Base-by-base conservation (phyloP, 805 yeast genomes). In the Schizosaccharomyces octosporus region DNA sequence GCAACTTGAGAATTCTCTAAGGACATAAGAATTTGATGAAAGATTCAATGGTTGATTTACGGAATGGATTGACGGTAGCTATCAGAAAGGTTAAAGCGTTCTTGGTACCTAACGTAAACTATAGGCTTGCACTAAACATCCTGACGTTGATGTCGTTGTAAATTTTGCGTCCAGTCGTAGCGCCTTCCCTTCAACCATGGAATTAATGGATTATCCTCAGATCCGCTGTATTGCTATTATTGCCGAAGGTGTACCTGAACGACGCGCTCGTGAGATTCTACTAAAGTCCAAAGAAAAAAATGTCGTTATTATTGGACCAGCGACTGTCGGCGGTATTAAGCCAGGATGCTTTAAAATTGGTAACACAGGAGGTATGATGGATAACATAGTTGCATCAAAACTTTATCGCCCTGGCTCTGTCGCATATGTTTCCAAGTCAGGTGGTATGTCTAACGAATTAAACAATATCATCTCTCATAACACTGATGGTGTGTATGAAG, bases 341-440 rank as follows among this genome's bases (percentile, higher is more conserved):
- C 78, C 78, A 29, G 78, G 78, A 62, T 72, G 76, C 68, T 74
- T 74, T 73, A 74, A 74, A 71, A 73, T 74, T 65, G 78, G 78
- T 55, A 74, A 74, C 75, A 74, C 78, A 58, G 78, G 78, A 60
- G 78, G 78, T 63, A 74, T 74, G 78, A 75, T 74, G 78, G 78
- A 74, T 69, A 74, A 74, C 72, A 74, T 74, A 61, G 76, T 75
- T 19, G 75, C 78, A 43, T 73, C 76, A 64, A 74, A 75, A 72
- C 74, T 74, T 51, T 75, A 74, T 72, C 74, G 78, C 60, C 75
- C 78, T 31, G 78, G 78, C 19, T 73, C 76, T 15, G 78, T 74
- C 24, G 77, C 76, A 57, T 74, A 74, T 68, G 78, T 74, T 41
- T 74, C 78, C 68, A 74, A 74, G 72, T 72, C 75, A 55, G 78